Conservation (phyloP, 177 flowering plant genomes). For the Vitis hybrid region DNA sequence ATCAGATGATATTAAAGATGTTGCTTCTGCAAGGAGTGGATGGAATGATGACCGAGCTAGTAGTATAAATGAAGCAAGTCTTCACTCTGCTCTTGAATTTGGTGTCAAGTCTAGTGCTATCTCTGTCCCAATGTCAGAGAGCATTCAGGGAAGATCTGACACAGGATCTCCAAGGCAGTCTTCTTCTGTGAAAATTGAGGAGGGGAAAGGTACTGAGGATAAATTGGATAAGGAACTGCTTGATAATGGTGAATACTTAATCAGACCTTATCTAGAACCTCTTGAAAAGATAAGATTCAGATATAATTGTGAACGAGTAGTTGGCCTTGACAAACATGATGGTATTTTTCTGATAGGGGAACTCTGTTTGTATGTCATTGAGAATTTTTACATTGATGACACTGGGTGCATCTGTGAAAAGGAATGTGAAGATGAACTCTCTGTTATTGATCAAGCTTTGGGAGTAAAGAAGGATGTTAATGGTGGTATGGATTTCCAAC, state of each 20-base stretch:
- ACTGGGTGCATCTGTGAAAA: conserved; percentile 91
- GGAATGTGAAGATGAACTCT: conserved; percentile 88
- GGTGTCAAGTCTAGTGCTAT: conserved; percentile 71
- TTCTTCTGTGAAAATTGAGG: conserved; percentile 63
- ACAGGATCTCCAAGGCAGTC: conserved; percentile 75
- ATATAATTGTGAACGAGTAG: conserved; percentile 96
- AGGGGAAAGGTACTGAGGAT: conserved; percentile 48
- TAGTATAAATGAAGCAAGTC: conserved; percentile 83
- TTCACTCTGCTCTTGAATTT: conserved; percentile 85
- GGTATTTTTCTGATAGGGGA: conserved; percentile 98
- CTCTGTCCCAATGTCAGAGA: conserved; percentile 63
- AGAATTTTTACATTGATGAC: conserved; percentile 90
- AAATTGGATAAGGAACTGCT: conserved; percentile 71
- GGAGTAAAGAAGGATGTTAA: conserved; percentile 88
- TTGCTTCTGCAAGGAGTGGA: conserved; percentile 48
- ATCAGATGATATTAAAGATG: conserved; percentile 52
- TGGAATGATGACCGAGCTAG: conserved; percentile 86
- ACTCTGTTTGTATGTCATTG: conserved; percentile 81
- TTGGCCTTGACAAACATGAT: conserved; percentile 98
- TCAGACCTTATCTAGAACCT: conserved; percentile 93
- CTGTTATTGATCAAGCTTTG: conserved; percentile 97
- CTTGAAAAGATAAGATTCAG: conserved; percentile 79
- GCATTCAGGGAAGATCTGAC: conserved; percentile 65
- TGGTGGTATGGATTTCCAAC: conserved; percentile 65
- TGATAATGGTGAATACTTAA: conserved; percentile 94